phyloP scores from a whole-genome alignment of 331 rosid genomes.

The Dryas integrifolia region DNA sequence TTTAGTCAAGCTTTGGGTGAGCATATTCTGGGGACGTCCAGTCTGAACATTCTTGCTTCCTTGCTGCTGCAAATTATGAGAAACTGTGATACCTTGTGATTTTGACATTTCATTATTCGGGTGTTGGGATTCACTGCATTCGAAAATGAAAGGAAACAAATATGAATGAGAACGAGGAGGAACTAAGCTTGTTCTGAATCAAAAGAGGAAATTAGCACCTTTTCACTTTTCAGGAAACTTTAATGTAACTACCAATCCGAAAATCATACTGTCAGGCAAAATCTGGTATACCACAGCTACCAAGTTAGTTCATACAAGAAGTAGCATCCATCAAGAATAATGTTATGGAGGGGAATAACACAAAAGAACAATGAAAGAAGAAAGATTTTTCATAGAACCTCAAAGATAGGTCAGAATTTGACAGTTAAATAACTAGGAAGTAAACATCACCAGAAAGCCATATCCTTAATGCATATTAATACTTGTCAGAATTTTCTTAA shows the following conservation, averaged over 20 bases:
- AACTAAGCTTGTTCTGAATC: background rate
- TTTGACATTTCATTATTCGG: slow-evolving; percentile 43
- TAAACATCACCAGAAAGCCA: background rate
- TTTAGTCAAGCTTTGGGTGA: slow-evolving; percentile 38
- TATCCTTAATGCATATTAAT: background rate
- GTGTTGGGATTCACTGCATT: slow-evolving; percentile 40
- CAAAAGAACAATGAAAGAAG: background rate
- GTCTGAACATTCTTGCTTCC: slow-evolving; percentile 54
- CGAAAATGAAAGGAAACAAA: slow-evolving; percentile 14
- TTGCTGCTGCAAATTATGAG: slow-evolving; percentile 46
- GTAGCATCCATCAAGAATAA: background rate
- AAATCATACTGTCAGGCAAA: slow-evolving; percentile 3
- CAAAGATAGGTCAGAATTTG: background rate
- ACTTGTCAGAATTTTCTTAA: background rate
- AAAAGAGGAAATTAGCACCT: background rate
- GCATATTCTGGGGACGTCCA: slow-evolving; percentile 37
- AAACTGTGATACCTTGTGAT: slow-evolving; percentile 40
- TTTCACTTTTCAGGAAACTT: background rate
- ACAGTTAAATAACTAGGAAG: background rate
- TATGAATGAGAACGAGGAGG: background rate
- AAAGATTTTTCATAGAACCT: background rate
- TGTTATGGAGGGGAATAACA: background rate
- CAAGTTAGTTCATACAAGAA: slow-evolving; percentile 2
- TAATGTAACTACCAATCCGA: background rate
- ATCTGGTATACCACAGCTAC: background rate